Evolutionary conservation across 2,329 filamentous ascomycete genomes (phyloP).

Genomic region (Aspergillus pseudoglaucus): DNA sequence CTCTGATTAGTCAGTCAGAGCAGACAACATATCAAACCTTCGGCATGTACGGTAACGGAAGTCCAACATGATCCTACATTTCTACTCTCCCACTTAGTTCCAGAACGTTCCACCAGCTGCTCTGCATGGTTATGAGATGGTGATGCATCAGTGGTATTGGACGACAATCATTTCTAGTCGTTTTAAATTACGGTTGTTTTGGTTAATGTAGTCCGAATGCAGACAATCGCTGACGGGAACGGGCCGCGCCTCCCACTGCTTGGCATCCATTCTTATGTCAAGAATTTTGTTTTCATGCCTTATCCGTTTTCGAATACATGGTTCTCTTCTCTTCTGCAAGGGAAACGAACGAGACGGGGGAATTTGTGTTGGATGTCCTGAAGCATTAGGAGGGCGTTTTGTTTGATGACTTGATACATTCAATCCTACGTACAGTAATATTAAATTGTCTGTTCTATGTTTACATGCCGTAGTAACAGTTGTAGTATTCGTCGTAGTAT

Average conservation of each 20-base stretch:
- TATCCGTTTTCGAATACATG: too few species aligned
- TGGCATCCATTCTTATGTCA: slow-evolving; percentile 14
- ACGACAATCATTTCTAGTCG: not conserved
- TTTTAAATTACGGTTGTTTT: not conserved
- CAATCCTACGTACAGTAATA: too few species aligned
- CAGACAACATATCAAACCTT: too few species aligned
- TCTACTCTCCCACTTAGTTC: slow-evolving; percentile 38
- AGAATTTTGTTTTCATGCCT: slow-evolving; percentile 8
- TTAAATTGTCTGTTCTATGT: too few species aligned
- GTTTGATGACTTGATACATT: not conserved
- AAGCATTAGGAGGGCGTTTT: slow-evolving; percentile 23
- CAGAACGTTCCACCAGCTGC: slow-evolving; percentile 40
- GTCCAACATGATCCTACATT: slow-evolving; percentile 2
- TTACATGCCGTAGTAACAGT: too few species aligned
- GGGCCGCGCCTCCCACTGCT: slow-evolving; percentile 27
- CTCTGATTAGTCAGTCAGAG: too few species aligned
- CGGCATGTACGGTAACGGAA: too few species aligned
- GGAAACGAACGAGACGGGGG: slow-evolving; percentile 9
- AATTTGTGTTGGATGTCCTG: slow-evolving; percentile 11
- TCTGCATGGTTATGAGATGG: slow-evolving; percentile 31
- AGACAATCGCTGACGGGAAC: too few species aligned
- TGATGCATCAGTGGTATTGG: not conserved
- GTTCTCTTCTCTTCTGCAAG: too few species aligned
- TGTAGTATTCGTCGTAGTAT: too few species aligned
- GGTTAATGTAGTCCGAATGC: not conserved